Evolutionary conservation across 192 early-diverging fungal genomes (phyloP), one percentile per base, ranked within the genome.

Genomic region (Pilobolus umbonatus): DNA sequence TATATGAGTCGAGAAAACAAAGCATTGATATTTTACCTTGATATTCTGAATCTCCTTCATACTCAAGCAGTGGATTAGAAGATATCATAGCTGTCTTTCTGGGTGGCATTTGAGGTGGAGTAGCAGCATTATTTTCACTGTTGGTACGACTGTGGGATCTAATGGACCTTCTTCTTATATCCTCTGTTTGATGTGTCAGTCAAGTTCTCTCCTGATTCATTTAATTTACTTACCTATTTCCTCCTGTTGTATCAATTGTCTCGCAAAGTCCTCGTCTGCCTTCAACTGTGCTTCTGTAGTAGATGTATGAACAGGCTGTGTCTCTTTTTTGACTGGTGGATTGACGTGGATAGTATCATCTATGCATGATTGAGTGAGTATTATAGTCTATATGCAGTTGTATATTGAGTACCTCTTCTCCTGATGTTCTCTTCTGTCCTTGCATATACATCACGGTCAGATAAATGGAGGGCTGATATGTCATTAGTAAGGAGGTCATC

Each of bases 241-340:
- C 73, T 76, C 56, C 10, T 56, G 53, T 29, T 61, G 22, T 2
- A 77, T 77, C 32, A 82, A 43, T 15, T 60, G 69, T 19, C 75
- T 68, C 46, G 80, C 80, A 55, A 75, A 74, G 53, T 79, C 80
- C 56, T 82, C 80, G 25, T 82, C 80, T 4, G 73, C 67, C 21
- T 44, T 48, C 34, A 82, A 29, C 31, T 82, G 80, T 5, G 75
- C 75, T 26, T 71, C 65, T 31, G 68, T 43, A 22, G 73, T 75
- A 3, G 70, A 77, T 10, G 73, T 74, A 50, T 58, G 21, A 17
- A 30, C 11, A 14, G 35, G 26, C 28, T 39, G 8, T 34, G 11
- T 21, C 0, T 22, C 30, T 14, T 34, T 15, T 7, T 26, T 22
- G 6, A 19, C 9, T 28, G 53, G 47, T 17, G 40, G 58, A 24